Conservation (phyloP, 1,284 basidiomycete species). For the Pholiota adiposa region DNA sequence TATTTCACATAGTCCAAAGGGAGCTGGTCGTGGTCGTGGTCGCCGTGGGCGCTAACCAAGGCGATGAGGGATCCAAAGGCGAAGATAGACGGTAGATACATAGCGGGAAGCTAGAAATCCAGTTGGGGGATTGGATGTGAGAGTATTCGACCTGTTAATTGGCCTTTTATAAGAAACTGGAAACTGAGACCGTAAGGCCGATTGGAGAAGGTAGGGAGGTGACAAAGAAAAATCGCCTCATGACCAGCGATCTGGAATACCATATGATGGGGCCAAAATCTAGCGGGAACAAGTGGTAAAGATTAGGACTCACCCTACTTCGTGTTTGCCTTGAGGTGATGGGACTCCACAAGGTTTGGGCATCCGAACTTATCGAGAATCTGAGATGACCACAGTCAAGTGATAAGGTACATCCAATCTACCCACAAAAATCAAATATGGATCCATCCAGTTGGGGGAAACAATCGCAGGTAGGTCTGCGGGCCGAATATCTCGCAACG, state of each 20-base stretch:
- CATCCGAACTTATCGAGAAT: slow-evolving; percentile 20
- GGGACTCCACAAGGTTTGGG: slow-evolving; percentile 28
- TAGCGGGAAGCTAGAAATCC: slow-evolving; percentile 18
- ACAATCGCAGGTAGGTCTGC: neutral
- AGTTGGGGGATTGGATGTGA: neutral
- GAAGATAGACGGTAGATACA: slow-evolving; percentile 31
- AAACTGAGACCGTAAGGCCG: neutral
- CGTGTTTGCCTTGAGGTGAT: slow-evolving; percentile 49
- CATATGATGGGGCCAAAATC: slow-evolving; percentile 22
- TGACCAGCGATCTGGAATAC: slow-evolving; percentile 18
- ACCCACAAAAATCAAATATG: slow-evolving; percentile 2
- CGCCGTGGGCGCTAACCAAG: slow-evolving; percentile 40
- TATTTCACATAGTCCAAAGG: slow-evolving; percentile 68
- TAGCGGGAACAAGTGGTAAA: slow-evolving; percentile 22
- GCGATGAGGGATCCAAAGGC: slow-evolving; percentile 26
- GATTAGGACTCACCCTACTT: slow-evolving; percentile 24
- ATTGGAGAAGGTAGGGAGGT: slow-evolving; percentile 4
- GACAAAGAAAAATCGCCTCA: slow-evolving; percentile 22
- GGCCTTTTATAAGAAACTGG: slow-evolving; percentile 14
- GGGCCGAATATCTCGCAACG: slow-evolving; percentile 4
- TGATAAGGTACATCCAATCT: slow-evolving; percentile 17
- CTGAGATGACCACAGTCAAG: slow-evolving; percentile 16
- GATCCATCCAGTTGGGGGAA: slow-evolving; percentile 4
- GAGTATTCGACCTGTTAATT: neutral
- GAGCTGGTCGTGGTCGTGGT: slow-evolving; percentile 54